Conservation (phyloP, 2,329 filamentous ascomycete genomes). For the Penicillium olsonii region DNA sequence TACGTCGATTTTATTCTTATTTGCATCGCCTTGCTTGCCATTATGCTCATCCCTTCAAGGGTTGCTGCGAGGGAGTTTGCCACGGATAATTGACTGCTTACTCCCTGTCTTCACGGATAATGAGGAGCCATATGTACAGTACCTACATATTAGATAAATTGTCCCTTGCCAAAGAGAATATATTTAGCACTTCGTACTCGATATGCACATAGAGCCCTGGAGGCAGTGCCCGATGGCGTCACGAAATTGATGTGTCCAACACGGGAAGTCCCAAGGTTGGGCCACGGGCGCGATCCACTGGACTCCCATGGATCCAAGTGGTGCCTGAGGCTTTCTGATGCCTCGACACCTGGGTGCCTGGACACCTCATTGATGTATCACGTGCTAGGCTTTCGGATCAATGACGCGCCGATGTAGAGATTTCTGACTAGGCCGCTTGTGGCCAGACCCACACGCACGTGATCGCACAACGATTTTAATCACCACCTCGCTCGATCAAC, state of each 20-base stretch:
- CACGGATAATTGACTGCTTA: conserved; percentile 3
- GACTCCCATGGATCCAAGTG: too few species aligned
- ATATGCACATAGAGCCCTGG: too few species aligned
- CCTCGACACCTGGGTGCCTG: too few species aligned
- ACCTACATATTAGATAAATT: conserved; percentile 8
- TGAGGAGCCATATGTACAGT: too few species aligned
- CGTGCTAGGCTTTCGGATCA: background rate
- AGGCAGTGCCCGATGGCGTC: too few species aligned
- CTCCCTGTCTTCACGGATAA: too few species aligned
- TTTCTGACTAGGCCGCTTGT: background rate
- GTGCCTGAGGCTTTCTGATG: too few species aligned
- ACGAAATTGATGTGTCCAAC: conserved; percentile 4
- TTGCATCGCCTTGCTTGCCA: conserved; percentile 13
- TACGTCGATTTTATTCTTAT: conserved; percentile 4
- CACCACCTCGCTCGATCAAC: conserved; percentile 25
- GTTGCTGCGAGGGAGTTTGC: conserved; percentile 17
- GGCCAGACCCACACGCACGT: conserved; percentile 26
- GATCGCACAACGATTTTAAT: conserved; percentile 46
- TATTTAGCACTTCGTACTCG: too few species aligned
- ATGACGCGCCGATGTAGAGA: background rate
- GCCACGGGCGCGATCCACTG: too few species aligned
- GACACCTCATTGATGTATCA: too few species aligned
- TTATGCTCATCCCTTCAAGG: conserved; percentile 19
- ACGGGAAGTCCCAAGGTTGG: background rate
- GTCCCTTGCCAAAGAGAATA: conserved; percentile 7